phyloP scores from a whole-genome alignment of 2,329 filamentous ascomycete genomes.

The Alternaria angustiovoidea region DNA sequence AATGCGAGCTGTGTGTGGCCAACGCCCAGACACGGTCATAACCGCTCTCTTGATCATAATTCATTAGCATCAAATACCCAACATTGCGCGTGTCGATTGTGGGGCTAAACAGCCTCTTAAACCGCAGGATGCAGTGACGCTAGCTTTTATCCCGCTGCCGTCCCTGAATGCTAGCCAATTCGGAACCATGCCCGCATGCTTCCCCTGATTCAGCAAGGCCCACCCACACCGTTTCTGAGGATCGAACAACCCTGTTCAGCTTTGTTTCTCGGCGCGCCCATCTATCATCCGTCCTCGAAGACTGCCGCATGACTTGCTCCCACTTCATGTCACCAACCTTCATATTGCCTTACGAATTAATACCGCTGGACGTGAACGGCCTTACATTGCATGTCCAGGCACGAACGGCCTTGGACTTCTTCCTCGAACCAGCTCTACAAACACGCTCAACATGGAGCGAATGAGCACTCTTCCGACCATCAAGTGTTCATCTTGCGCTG shows the following conservation, averaged over 20 bases:
- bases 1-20: constrained; percentile 25
- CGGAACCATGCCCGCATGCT: constrained; percentile 42
- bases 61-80: constrained; percentile 40
- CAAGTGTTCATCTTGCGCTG: constrained; percentile 51
- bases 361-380: constrained; percentile 27
- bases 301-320: constrained; percentile 23
- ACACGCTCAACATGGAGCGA: constrained; percentile 37
- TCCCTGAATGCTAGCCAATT: constrained; percentile 45
- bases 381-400: constrained; percentile 10
- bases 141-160: constrained; percentile 43
- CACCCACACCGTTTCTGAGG: constrained; percentile 33
- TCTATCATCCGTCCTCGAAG: constrained; percentile 32
- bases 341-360: constrained; percentile 25
- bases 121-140: constrained; percentile 33
- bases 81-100: constrained; percentile 44
- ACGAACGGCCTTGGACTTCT: constrained; percentile 13
- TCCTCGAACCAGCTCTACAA: constrained; percentile 11
- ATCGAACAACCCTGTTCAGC: constrained; percentile 41
- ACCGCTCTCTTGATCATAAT: constrained; percentile 23
- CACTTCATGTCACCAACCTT: constrained; percentile 36
- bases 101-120: constrained; percentile 40
- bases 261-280: constrained; percentile 31
- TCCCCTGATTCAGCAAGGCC: constrained; percentile 42
- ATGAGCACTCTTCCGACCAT: constrained; percentile 49
- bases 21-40: constrained; percentile 10